Conservation (phyloP, 495 filamentous ascomycete genomes). For the Aspergillus wentii region DNA sequence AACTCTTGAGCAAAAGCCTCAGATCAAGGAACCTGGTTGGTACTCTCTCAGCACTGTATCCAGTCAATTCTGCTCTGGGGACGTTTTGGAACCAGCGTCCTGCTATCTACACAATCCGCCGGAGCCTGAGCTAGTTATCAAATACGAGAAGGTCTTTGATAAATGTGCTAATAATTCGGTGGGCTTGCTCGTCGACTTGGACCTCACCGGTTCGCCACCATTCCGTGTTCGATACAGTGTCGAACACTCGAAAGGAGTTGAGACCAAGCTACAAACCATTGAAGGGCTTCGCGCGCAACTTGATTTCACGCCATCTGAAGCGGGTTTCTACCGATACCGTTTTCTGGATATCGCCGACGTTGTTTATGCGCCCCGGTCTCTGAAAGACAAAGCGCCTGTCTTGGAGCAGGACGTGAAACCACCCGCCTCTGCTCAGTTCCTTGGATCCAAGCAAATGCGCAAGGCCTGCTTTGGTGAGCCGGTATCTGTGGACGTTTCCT, state of each 20-base stretch:
- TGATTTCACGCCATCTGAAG: slow-evolving; percentile 73
- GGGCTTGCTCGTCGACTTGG: slow-evolving; percentile 79
- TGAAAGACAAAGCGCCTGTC: slow-evolving; percentile 49
- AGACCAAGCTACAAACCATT: slow-evolving; percentile 47
- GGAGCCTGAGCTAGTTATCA: slow-evolving; percentile 70
- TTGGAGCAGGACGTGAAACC: slow-evolving; percentile 91
- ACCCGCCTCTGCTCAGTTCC: slow-evolving; percentile 72
- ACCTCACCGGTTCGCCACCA: slow-evolving; percentile 84
- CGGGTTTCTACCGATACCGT: slow-evolving; percentile 81
- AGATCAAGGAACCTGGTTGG: slow-evolving; percentile 72
- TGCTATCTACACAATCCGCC: slow-evolving; percentile 88
- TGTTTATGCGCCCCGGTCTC: slow-evolving; percentile 57
- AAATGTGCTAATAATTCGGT: slow-evolving; percentile 93
- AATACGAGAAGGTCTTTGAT: slow-evolving; percentile 76
- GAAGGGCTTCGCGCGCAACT: slow-evolving; percentile 69
- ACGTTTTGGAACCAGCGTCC: slow-evolving; percentile 85
- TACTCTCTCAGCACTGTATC: slow-evolving; percentile 77
- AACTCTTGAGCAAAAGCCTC: slow-evolving; percentile 28
- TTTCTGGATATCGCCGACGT: slow-evolving; percentile 76
- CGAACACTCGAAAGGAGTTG: slow-evolving; percentile 51
- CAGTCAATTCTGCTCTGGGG: slow-evolving; percentile 76
- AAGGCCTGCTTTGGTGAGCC: slow-evolving; percentile 79
- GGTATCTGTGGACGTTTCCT: slow-evolving; percentile 62
- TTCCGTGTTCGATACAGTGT: slow-evolving; percentile 73
- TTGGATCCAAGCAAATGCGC: slow-evolving; percentile 44